A percentile compares a stretch with the other conserved stretches of the same genome.
Conservation (phyloP, 306 rosid genomes). For the Ziziphus jujuba region DNA sequence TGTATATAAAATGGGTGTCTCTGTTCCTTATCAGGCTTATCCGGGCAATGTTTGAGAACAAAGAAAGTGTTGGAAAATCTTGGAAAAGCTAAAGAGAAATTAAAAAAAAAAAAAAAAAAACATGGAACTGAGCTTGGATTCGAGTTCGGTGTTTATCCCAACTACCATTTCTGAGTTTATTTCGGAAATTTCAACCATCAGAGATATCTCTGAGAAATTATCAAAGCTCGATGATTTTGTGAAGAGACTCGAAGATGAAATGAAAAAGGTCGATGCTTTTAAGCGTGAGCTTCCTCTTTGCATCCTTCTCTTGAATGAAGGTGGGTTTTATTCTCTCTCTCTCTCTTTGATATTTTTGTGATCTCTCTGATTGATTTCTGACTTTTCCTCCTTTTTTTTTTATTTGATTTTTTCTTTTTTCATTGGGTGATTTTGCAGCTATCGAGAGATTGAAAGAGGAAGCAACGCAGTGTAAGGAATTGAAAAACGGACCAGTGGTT, state of each 20-base stretch:
- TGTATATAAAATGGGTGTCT: constrained; percentile 32
- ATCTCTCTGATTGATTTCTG: background rate
- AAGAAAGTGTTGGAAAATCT: background rate
- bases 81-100: background rate
- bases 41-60: constrained; percentile 14
- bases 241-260: constrained; percentile 63
- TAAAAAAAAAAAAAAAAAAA: background rate
- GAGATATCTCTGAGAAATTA: constrained; percentile 35
- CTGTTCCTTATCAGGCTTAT: constrained; percentile 33
- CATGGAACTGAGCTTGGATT: constrained; percentile 65
- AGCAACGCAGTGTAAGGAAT: constrained; percentile 27
- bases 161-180: constrained; percentile 55
- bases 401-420: constrained; percentile 9
- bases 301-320: constrained; percentile 63
- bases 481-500: constrained; percentile 33
- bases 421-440: constrained; percentile 38
- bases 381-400: background rate
- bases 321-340: constrained; percentile 29
- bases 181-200: constrained; percentile 30
- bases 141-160: constrained; percentile 49
- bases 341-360: background rate
- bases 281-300: constrained; percentile 89
- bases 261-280: constrained; percentile 65
- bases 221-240: constrained; percentile 48
- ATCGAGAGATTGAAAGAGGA: constrained; percentile 61